Percentiles rank a stretch among this genome's conserved stretches.
Evolutionary conservation across 2,329 filamentous ascomycete species (phyloP).

Genomic region (Colletotrichum sp.): DNA sequence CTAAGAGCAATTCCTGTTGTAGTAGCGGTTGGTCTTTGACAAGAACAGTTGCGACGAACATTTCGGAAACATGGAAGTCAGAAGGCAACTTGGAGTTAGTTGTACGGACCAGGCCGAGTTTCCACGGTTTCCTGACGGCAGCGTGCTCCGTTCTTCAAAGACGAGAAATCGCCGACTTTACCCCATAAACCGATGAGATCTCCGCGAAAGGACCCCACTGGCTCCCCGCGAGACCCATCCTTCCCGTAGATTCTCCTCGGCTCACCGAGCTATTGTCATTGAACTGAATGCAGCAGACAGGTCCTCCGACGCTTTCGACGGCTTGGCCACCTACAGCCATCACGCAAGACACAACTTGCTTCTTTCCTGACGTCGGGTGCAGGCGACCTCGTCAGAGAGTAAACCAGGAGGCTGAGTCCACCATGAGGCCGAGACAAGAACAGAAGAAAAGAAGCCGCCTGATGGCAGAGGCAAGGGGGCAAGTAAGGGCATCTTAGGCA

Average conservation of each 20-base stretch:
- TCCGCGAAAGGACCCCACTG: background rate
- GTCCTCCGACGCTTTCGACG: background rate
- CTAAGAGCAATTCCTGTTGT: background rate
- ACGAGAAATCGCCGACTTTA: background rate
- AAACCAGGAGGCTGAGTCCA: background rate
- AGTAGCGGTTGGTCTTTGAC: background rate
- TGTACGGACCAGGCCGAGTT: background rate
- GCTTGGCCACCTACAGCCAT: background rate
- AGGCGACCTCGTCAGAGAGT: background rate
- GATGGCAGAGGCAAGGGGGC: background rate
- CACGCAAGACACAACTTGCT: background rate
- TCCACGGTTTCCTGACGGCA: background rate
- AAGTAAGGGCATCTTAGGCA: background rate
- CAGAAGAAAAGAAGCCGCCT: background rate
- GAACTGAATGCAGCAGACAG: background rate
- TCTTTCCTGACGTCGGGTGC: background rate
- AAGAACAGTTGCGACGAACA: background rate
- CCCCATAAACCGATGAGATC: background rate
- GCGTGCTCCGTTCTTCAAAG: background rate
- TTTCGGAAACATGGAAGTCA: background rate
- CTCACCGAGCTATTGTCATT: background rate
- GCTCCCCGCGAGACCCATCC: constrained; percentile 11
- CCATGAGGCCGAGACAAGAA: background rate
- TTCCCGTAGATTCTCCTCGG: background rate
- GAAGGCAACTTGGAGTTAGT: background rate